Evolutionary conservation across 805 yeast species (phyloP), one percentile per base, ranked within the genome.

Genomic region (Candida rishiriensis): DNA sequence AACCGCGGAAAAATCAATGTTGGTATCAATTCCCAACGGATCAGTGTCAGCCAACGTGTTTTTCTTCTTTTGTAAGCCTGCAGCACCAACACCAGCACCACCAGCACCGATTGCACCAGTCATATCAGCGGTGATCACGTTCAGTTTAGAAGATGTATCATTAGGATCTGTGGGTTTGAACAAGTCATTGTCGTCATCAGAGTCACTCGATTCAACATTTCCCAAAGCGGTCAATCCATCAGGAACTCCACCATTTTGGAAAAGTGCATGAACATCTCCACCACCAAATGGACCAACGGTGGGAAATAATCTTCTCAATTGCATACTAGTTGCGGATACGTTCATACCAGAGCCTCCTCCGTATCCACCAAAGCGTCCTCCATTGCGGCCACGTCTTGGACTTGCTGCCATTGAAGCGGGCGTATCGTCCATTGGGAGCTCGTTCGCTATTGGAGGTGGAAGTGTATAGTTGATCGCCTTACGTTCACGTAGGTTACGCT

Each of bases 251-350:
- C 77, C 75, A 6, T 93, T 90, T 31, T 56, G 59, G 63, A 89
- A 88, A 29, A 91, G 68, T 0, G 97, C 84, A 8, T 82, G 76
- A 1, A 88, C 95, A 60, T 91, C 97, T 48, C 91, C 83, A 17
- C 99, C 99, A 28, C 99, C 99, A 71, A 91, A 91, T 1, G 99
- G 99, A 0, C 99, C 99, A 13, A 89, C 88, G 0, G 97, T 91
- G 7, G 97, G 95, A 57, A 86, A 90, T 33, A 93, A 67, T 34
- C 96, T 75, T 56, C 89, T 75, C 34, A 85, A 61, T 26, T 74
- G 77, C 36, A 76, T 40, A 34, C 38, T 40, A 26, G 52, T 34
- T 59, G 66, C 12, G 65, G 63, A 7, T 51, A 55, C 32, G 47
- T 50, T 29, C 36, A 50, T 33, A 46, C 51, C 28, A 50, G 47